Evolutionary conservation across 805 yeast genomes (phyloP).

Genomic region (Ogataea pignaliae): DNA sequence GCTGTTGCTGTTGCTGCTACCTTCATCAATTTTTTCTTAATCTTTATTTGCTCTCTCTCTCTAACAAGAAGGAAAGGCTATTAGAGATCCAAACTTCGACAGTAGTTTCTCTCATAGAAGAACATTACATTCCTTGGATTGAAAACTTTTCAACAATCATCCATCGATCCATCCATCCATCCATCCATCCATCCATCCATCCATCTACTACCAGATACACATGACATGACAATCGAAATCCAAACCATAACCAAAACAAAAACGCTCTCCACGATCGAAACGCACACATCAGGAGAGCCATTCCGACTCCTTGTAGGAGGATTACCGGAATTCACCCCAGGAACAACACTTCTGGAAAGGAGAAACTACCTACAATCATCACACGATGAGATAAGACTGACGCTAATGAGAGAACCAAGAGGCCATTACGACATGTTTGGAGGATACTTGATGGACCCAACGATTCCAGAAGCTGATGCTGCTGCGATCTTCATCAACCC

Average conservation of each 20-base stretch:
- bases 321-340: constrained; percentile 18
- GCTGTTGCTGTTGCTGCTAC: too few species aligned
- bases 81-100: too few species aligned
- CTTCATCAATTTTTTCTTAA: too few species aligned
- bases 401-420: constrained; percentile 26
- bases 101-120: too few species aligned
- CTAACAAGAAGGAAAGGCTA: too few species aligned
- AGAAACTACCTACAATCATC: constrained; percentile 13
- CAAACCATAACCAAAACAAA: background rate
- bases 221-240: background rate
- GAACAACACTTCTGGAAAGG: constrained; percentile 20
- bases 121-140: too few species aligned
- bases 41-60: too few species aligned
- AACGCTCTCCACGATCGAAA: constrained; percentile 20
- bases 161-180: too few species aligned
- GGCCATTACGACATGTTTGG: constrained; percentile 30
- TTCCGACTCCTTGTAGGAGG: constrained; percentile 19
- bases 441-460: constrained; percentile 20
- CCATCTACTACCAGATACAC: too few species aligned
- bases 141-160: too few species aligned
- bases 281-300: constrained; percentile 27
- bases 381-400: constrained; percentile 21
- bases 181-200: background rate
- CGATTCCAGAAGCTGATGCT: constrained; percentile 19
- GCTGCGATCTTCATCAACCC: constrained; percentile 24